Conservation (phyloP, 257 asterid species). For the Verbena officinalis region DNA sequence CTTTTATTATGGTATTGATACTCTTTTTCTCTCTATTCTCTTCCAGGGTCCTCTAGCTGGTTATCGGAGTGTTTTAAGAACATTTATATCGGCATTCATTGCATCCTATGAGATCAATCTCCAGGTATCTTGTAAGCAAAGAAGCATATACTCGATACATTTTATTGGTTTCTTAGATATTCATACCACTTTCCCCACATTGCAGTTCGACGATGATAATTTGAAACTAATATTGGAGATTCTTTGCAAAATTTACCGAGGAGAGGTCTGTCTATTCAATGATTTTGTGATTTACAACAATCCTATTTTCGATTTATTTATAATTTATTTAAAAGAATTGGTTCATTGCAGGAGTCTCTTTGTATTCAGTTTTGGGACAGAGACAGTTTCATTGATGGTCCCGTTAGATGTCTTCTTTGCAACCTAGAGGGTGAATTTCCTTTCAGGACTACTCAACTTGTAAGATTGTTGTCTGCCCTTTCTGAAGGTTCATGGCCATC, state of each 20-base stretch:
- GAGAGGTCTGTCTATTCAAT: slow-evolving; percentile 72
- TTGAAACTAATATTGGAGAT: slow-evolving; percentile 77
- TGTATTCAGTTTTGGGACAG: slow-evolving; percentile 95
- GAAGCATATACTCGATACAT: slow-evolving; percentile 12
- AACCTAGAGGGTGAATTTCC: slow-evolving; percentile 95
- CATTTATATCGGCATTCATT: slow-evolving; percentile 83
- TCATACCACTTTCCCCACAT: slow-evolving; percentile 29
- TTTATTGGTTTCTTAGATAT: slow-evolving; percentile 25
- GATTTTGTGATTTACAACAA: slow-evolving; percentile 22
- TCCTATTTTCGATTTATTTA: slow-evolving; percentile 11
- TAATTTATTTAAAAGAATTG: slow-evolving; percentile 31
- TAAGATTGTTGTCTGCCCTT: slow-evolving; percentile 76
- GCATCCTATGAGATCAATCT: slow-evolving; percentile 90
- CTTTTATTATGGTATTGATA: slow-evolving; percentile 10
- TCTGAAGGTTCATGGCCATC: slow-evolving; percentile 95
- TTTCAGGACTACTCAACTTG: slow-evolving; percentile 60
- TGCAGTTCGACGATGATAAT: slow-evolving; percentile 78
- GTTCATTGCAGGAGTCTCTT: slow-evolving; percentile 77
- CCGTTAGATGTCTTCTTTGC: slow-evolving; percentile 87
- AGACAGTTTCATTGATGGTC: slow-evolving; percentile 90
- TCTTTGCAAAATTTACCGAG: slow-evolving; percentile 77
- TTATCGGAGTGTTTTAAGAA: slow-evolving; percentile 78
- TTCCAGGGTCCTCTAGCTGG: slow-evolving; percentile 80
- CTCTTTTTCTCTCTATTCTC: slow-evolving; percentile 20
- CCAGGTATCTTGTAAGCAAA: slow-evolving; percentile 59